Base-by-base conservation (phyloP, 805 yeast species). In the Nakazawaea populi region DNA sequence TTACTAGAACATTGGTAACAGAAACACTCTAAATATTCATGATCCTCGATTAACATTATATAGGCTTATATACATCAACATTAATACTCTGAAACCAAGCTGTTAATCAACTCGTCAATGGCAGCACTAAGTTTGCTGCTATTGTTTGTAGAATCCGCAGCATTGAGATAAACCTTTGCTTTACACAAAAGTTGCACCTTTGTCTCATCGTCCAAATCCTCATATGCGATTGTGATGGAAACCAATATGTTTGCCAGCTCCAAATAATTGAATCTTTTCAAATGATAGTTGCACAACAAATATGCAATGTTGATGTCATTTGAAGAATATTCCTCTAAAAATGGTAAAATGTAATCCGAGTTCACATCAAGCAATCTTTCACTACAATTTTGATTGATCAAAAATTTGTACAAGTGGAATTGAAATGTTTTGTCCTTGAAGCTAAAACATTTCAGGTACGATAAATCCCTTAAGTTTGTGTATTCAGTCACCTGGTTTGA, bases 371-470 rank as follows among this genome's bases (percentile, higher is more conserved):
- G 72, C 42, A 94, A 70, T 54, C 87, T 80, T 51, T 86, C 94
- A 54, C 88, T 84, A 31, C 82, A 77, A 4, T 89, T 91, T 60
- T 87, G 88, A 42, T 75, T 69, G 35, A 89, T 84, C 58, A 89
- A 83, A 97, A 98, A 94, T 64, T 89, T 92, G 66, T 94, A 94
- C 56, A 94, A 79, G 56, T 88, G 87, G 67, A 84, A 89, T 56
- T 94, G 99, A 76, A 94, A 94, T n/a, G 82, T 65, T 60, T 85
- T 87, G 63, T 94, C 98, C 43, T 79, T 74, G 48, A 84, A 83
- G 14, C 79, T 77, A 59, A 90, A 82, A 51, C 94, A 88, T 14
- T 85, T 75, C 7, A 78, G 76, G 64, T 91, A 91, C 34, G 94
- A 80, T 41, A 80, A 74, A 58, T 87, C 88, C 57, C 95, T 77